Evolutionary conservation across 2,329 filamentous ascomycete species (phyloP).

Genomic region (Trichocomaceae sp.): DNA sequence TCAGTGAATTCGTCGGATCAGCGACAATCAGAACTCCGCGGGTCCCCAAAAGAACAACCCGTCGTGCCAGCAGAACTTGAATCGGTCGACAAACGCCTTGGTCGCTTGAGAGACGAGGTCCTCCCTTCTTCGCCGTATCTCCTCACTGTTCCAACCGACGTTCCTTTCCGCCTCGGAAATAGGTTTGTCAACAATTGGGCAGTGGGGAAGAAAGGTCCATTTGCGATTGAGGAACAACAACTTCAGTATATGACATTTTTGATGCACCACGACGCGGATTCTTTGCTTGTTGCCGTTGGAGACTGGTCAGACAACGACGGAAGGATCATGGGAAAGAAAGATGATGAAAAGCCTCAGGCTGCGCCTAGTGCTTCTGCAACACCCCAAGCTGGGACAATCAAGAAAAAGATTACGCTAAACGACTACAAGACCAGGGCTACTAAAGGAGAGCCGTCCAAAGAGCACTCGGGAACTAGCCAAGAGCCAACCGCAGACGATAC

Average conservation of each 20-base stretch:
- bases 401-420: slow-evolving; percentile 57
- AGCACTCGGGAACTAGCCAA: background rate
- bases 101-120: slow-evolving; percentile 35
- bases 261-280: slow-evolving; percentile 51
- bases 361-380: slow-evolving; percentile 4
- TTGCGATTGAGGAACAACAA: slow-evolving; percentile 49
- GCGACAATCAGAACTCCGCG: slow-evolving; percentile 21
- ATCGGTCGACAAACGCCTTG: slow-evolving; percentile 31
- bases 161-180: slow-evolving; percentile 38
- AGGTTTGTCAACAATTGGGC: slow-evolving; percentile 43
- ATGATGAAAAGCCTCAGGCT: slow-evolving; percentile 28
- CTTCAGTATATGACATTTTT: slow-evolving; percentile 59
- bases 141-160: slow-evolving; percentile 42
- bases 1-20: slow-evolving; percentile 31
- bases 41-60: slow-evolving; percentile 18
- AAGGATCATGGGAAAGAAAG: slow-evolving; percentile 39
- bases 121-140: slow-evolving; percentile 42
- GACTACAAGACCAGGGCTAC: slow-evolving; percentile 55
- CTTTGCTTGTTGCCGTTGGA: slow-evolving; percentile 46
- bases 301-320: slow-evolving; percentile 48
- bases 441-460: slow-evolving; percentile 21
- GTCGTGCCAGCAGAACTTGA: slow-evolving; percentile 22
- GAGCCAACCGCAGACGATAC: background rate
- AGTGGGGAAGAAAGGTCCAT: slow-evolving; percentile 46
- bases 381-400: slow-evolving; percentile 39